phyloP scores from a whole-genome alignment of 306 rosid genomes.

The Acacia crassicarpa region DNA sequence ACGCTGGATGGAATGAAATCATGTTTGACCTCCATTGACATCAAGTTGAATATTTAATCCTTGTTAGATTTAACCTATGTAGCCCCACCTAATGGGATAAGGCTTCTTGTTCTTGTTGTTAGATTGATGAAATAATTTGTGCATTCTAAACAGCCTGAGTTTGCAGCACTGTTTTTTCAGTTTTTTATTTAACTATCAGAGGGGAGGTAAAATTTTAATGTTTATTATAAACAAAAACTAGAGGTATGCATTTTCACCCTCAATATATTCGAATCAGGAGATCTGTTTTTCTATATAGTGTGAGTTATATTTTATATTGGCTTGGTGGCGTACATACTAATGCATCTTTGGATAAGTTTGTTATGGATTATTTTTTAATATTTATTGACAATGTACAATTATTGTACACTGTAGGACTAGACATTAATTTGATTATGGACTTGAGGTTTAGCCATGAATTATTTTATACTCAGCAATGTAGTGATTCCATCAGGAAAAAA shows the following conservation, averaged over 20 bases:
- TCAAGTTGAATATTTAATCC: too few species aligned
- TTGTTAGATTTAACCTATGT: too few species aligned
- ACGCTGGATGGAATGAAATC: too few species aligned
- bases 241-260: neutral
- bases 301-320: neutral
- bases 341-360: neutral
- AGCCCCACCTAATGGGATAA: too few species aligned
- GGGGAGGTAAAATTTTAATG: conserved; percentile 1
- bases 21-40: too few species aligned
- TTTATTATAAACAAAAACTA: neutral
- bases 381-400: neutral
- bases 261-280: neutral
- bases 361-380: neutral
- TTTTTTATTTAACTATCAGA: neutral
- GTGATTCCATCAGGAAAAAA: neutral
- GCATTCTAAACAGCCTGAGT: neutral
- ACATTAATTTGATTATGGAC: neutral
- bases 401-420: neutral
- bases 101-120: too few species aligned
- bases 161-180: neutral
- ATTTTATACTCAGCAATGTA: neutral
- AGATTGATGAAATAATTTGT: too few species aligned
- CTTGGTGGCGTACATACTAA: neutral
- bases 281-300: neutral
- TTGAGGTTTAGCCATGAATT: neutral